Evolutionary conservation across 1,284 basidiomycete genomes (phyloP).

Genomic region (Amylostereum areolatum): DNA sequence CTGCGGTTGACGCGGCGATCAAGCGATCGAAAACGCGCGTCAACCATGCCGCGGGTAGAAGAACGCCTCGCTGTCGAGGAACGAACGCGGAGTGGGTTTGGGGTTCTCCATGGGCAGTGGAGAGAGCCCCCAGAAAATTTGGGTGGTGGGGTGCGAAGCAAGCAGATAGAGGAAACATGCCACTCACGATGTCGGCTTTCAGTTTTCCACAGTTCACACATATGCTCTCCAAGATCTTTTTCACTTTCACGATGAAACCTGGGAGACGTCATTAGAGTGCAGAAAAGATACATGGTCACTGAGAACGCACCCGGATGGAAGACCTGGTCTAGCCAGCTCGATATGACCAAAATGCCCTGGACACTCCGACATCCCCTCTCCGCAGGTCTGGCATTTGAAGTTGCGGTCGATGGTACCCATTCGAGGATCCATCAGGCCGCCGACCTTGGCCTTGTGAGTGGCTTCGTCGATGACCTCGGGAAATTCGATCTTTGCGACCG

Average conservation of each 20-base stretch:
- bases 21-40: slow-evolving; percentile 85
- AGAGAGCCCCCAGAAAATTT: slow-evolving; percentile 94
- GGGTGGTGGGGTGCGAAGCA: slow-evolving; percentile 87
- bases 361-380: slow-evolving; percentile 97
- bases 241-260: slow-evolving; percentile 99
- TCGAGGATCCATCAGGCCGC: slow-evolving; percentile 95
- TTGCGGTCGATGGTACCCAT: slow-evolving; percentile 99
- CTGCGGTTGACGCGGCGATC: slow-evolving; percentile 74
- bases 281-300: background rate
- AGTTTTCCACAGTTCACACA: slow-evolving; percentile 98
- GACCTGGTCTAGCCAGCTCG: slow-evolving; percentile 91
- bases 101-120: slow-evolving; percentile 79
- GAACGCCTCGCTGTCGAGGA: slow-evolving; percentile 74
- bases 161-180: slow-evolving; percentile 66
- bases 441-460: slow-evolving; percentile 82
- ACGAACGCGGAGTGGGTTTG: slow-evolving; percentile 75
- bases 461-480: slow-evolving; percentile 98
- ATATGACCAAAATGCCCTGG: slow-evolving; percentile 99
- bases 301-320: slow-evolving; percentile 84
- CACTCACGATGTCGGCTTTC: slow-evolving; percentile 93
- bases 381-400: slow-evolving; percentile 99
- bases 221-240: slow-evolving; percentile 98
- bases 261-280: slow-evolving; percentile 3
- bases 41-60: slow-evolving; percentile 61
- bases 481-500: slow-evolving; percentile 96